Conservation (phyloP, 1,284 basidiomycete genomes). For the Phlebopus sp. region DNA sequence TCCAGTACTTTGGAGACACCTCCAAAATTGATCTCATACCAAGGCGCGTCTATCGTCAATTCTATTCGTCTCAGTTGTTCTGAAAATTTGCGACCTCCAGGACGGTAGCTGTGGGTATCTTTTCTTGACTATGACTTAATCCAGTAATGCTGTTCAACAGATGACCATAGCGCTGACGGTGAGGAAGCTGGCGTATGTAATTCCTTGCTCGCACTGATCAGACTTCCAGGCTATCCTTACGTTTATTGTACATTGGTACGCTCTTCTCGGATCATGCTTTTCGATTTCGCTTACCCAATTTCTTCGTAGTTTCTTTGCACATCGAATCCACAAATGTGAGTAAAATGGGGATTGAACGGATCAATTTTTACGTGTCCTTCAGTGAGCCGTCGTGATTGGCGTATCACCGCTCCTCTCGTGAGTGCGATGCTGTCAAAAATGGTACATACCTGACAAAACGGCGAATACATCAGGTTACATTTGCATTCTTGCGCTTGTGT, state of each 20-base stretch:
- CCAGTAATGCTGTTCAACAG: conserved; percentile 26
- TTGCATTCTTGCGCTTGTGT: conserved; percentile 32
- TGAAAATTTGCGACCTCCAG: conserved; percentile 23
- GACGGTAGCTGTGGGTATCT: conserved; percentile 40
- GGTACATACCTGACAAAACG: conserved; percentile 2
- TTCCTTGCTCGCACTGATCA: conserved; percentile 38
- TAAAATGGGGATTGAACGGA: background rate
- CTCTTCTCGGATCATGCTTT: conserved; percentile 12
- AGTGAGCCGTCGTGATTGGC: conserved; percentile 29
- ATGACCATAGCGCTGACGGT: conserved; percentile 47
- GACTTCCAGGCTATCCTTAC: conserved; percentile 37
- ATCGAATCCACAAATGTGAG: conserved; percentile 33
- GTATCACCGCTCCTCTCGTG: conserved; percentile 23
- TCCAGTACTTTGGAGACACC: conserved; percentile 26
- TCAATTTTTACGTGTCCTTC: background rate
- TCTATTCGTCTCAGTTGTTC: background rate
- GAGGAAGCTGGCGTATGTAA: conserved; percentile 9
- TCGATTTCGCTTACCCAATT: background rate
- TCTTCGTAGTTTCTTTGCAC: conserved; percentile 25
- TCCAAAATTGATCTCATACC: conserved; percentile 23
- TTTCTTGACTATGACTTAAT: background rate
- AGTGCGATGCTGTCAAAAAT: conserved; percentile 1
- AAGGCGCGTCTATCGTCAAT: conserved; percentile 16
- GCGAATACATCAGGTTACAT: conserved; percentile 18
- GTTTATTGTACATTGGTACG: conserved; percentile 34